phyloP scores from a whole-genome alignment of 2,329 filamentous ascomycete species.

The Cladorrhinum sp. region DNA sequence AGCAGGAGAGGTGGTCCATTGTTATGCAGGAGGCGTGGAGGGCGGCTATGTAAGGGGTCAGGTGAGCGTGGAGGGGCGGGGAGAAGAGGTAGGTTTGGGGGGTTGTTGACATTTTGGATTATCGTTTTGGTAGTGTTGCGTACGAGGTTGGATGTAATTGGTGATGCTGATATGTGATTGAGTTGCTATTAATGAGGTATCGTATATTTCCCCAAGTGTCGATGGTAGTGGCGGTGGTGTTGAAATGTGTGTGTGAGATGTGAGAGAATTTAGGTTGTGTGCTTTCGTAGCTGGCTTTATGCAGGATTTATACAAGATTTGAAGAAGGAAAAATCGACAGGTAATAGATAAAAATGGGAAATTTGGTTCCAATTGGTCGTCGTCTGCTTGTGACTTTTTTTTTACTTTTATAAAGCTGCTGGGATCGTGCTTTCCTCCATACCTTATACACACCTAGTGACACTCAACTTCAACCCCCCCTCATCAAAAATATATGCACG shows the following conservation, averaged over 20 bases:
- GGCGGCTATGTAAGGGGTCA: constrained; percentile 55
- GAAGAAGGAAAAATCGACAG: background rate
- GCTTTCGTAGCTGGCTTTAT: too few relatives aligned
- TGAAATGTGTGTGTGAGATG: too few relatives aligned
- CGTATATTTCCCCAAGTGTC: too few relatives aligned
- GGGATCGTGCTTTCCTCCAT: background rate
- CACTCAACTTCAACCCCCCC: background rate
- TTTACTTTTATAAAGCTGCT: background rate
- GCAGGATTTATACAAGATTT: background rate
- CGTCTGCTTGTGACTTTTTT: too few relatives aligned
- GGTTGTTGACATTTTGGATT: constrained; percentile 15
- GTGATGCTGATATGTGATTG: background rate
- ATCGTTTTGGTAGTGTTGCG: background rate
- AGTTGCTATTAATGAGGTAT: too few relatives aligned
- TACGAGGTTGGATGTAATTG: background rate
- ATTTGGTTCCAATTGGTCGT: background rate
- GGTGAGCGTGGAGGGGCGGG: constrained; percentile 44
- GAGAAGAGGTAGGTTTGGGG: constrained; percentile 43
- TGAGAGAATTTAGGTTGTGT: too few relatives aligned
- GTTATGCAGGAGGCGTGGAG: constrained; percentile 60
- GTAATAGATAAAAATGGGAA: background rate
- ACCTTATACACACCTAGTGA: background rate
- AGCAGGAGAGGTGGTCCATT: constrained; percentile 46
- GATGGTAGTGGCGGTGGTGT: background rate
- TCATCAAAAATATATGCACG: background rate